Conservation (phyloP, 352 stramenopile genomes). For the Blastocystis sp. region DNA sequence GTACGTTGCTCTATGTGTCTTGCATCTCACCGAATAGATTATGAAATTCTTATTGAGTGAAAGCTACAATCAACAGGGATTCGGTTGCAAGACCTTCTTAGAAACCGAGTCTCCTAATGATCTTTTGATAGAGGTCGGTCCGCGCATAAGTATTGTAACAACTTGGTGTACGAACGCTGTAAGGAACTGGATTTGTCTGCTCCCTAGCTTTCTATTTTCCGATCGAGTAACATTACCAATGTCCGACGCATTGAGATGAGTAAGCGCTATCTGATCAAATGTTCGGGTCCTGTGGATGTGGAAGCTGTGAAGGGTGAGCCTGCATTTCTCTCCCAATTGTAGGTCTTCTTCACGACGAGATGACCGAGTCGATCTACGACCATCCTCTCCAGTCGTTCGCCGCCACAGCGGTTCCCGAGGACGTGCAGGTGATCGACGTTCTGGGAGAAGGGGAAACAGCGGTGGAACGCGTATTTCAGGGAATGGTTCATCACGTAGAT, state of each 20-base stretch:
- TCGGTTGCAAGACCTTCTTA: constrained; percentile 5
- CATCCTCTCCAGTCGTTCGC: constrained; percentile 82
- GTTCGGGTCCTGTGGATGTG: constrained; percentile 61
- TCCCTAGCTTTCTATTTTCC: constrained; percentile 77
- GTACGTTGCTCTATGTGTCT: background rate
- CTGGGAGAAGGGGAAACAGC: constrained; percentile 84
- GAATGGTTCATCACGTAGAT: background rate
- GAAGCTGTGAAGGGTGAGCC: constrained; percentile 70
- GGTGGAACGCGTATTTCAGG: constrained; percentile 78
- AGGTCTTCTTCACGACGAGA: constrained; percentile 79
- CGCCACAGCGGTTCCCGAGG: constrained; percentile 73
- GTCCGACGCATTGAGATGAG: constrained; percentile 87
- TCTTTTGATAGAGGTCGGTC: constrained; percentile 87
- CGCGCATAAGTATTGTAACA: constrained; percentile 93
- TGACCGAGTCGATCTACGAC: constrained; percentile 94
- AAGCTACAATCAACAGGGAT: constrained; percentile 49
- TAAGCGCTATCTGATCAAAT: constrained; percentile 77
- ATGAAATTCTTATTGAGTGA: constrained; percentile 35
- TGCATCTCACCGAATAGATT: constrained; percentile 21
- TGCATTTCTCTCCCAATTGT: constrained; percentile 66
- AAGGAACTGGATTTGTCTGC: background rate
- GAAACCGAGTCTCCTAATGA: background rate
- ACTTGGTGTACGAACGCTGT: constrained; percentile 95
- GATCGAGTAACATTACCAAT: constrained; percentile 78
- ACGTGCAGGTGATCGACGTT: constrained; percentile 83